A percentile compares a stretch with the other conserved stretches of the same genome.
Conservation (phyloP, 495 filamentous ascomycete species). For the Cenococcum geophilum region DNA sequence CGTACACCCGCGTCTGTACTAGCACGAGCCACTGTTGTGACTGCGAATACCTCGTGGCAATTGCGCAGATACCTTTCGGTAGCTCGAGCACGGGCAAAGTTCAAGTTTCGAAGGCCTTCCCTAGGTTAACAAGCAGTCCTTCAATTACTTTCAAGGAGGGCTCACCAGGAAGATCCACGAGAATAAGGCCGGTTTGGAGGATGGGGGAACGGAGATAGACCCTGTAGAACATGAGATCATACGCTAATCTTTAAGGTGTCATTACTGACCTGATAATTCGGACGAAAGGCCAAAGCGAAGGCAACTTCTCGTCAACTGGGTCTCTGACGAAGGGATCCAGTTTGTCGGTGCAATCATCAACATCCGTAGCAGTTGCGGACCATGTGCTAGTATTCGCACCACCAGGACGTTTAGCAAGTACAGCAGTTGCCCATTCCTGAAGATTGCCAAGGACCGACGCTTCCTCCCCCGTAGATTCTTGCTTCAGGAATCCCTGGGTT, state of each 20-base stretch:
- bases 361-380: slow-evolving; percentile 9
- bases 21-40: slow-evolving; percentile 13
- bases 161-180: slow-evolving; percentile 14
- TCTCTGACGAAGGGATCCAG: slow-evolving; percentile 14
- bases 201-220: slow-evolving; percentile 15
- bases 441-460: slow-evolving; percentile 7
- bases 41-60: slow-evolving; percentile 22
- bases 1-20: slow-evolving; percentile 5
- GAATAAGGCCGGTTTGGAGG: slow-evolving; percentile 15
- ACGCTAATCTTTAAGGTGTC: not conserved
- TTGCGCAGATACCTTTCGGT: slow-evolving; percentile 16
- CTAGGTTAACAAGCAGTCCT: not conserved
- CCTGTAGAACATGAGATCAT: not conserved
- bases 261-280: slow-evolving; percentile 7
- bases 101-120: slow-evolving; percentile 11
- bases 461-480: not conserved
- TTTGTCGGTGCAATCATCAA: slow-evolving; percentile 21
- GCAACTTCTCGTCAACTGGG: slow-evolving; percentile 4
- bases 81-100: slow-evolving; percentile 8
- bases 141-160: not conserved
- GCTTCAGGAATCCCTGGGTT: slow-evolving; percentile 13
- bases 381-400: slow-evolving; percentile 9
- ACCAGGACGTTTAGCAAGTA: slow-evolving; percentile 15
- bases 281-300: slow-evolving; percentile 22
- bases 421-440: slow-evolving; percentile 10